Evolutionary conservation across 2,329 filamentous ascomycete species (phyloP).

Genomic region (Ilyonectria destructans): DNA sequence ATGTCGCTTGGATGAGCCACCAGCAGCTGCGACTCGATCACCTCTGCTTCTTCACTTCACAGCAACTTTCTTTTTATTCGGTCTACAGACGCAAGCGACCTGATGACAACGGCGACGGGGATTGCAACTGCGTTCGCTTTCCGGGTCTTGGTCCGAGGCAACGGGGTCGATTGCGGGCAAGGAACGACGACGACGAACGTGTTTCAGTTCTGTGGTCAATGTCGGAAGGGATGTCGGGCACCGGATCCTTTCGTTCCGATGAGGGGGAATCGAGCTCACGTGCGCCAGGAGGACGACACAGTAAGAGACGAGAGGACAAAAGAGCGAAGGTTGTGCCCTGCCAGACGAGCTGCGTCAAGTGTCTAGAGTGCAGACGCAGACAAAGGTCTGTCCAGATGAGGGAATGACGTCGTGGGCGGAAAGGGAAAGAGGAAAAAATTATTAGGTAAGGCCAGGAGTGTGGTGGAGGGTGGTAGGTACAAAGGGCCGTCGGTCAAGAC

Average conservation of each 20-base stretch:
- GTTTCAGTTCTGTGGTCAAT: conserved; percentile 60
- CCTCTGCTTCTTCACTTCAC: conserved; percentile 51
- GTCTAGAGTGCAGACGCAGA: conserved; percentile 35
- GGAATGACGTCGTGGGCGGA: conserved; percentile 52
- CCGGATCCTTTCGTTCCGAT: conserved; percentile 42
- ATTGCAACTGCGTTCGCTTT: conserved; percentile 53
- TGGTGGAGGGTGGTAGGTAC: conserved; percentile 59
- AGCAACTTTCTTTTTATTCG: conserved; percentile 54
- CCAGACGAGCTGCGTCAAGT: conserved; percentile 31
- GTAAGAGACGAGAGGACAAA: conserved; percentile 31
- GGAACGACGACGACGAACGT: conserved; percentile 58
- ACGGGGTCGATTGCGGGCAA: conserved; percentile 55
- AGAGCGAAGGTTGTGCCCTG: conserved; percentile 34
- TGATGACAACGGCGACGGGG: conserved; percentile 53
- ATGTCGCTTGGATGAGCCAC: conserved; percentile 34
- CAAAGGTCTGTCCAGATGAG: conserved; percentile 37
- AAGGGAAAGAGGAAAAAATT: conserved; percentile 51
- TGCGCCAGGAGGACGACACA: conserved; percentile 32
- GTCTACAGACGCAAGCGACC: conserved; percentile 57
- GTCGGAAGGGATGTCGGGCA: conserved; percentile 50
- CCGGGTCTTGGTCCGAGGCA: conserved; percentile 55
- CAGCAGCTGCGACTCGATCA: conserved; percentile 41
- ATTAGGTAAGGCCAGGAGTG: conserved; percentile 60
- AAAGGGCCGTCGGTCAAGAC: conserved; percentile 70
- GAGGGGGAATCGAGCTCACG: conserved; percentile 46